A percentile compares a stretch with the other conserved stretches of the same genome.
These are phyloP conservation scores for Phytophthora litchii DNA, from an alignment of 352 stramenopile species.

Conservation along the genomic window DNA sequence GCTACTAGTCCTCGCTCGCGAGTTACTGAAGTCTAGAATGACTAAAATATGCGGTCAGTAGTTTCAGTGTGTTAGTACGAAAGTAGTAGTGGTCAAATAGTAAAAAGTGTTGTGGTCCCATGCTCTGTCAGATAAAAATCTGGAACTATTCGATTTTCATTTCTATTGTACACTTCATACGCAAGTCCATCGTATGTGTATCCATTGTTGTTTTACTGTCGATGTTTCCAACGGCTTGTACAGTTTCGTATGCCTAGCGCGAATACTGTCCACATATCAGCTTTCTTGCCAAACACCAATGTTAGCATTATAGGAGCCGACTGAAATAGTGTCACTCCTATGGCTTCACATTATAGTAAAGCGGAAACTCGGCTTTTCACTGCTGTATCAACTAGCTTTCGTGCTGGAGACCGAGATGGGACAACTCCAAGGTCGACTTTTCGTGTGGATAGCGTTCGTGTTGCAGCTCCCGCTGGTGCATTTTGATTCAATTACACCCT, in stretches of 20 bases:
- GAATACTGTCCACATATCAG: not conserved
- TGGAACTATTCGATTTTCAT: too few species aligned
- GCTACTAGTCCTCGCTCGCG: conserved; percentile 27
- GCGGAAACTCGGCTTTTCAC: not conserved
- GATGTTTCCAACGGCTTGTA: too few species aligned
- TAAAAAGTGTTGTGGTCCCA: not conserved
- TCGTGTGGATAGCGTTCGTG: not conserved
- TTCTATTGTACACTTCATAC: too few species aligned
- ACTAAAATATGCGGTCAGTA: conserved; percentile 1
- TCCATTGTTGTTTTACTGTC: too few species aligned
- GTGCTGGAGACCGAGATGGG: not conserved
- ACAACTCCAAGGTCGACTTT: not conserved
- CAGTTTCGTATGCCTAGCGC: not conserved
- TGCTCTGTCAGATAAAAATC: too few species aligned
- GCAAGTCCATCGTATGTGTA: too few species aligned
- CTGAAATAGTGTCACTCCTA: not conserved
- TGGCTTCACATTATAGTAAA: not conserved
- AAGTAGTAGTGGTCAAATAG: not conserved
- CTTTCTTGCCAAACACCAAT: not conserved
- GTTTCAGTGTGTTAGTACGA: not conserved
- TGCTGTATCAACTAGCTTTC: conserved; percentile 1
- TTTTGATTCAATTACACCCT: too few species aligned
- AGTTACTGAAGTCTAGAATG: conserved; percentile 25
- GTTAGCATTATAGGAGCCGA: not conserved
- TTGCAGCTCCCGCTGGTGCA: not conserved